Percentiles rank a stretch among this genome's conserved stretches.
Evolutionary conservation across 805 yeast species (phyloP).

Genomic region (Candida sphagnicola): DNA sequence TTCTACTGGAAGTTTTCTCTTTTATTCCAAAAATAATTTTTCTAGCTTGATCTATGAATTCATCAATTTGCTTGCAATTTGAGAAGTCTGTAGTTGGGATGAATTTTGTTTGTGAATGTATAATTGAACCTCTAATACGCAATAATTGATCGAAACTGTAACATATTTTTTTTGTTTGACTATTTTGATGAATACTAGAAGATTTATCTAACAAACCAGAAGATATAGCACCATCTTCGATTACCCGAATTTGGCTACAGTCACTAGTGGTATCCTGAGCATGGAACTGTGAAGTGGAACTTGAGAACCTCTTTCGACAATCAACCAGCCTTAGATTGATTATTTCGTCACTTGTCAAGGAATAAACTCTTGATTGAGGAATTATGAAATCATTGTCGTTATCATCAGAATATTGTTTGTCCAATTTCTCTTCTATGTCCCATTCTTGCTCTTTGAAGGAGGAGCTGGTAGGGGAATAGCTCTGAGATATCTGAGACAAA

Average conservation of each 20-base stretch:
- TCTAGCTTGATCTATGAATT: not conserved
- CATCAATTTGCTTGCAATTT: not conserved
- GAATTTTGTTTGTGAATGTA: not conserved
- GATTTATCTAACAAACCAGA: not conserved
- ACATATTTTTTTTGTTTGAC: not conserved
- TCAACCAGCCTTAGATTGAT: not conserved
- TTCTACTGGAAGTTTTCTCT: slow-evolving; percentile 1
- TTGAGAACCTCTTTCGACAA: not conserved
- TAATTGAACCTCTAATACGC: not conserved
- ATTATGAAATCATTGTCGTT: not conserved
- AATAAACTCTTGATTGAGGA: slow-evolving; percentile 3
- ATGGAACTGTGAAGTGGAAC: not conserved
- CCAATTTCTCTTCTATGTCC: not conserved
- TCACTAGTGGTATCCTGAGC: not conserved
- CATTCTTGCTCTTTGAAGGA: slow-evolving; percentile 4
- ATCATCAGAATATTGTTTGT: not conserved
- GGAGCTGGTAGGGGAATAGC: slow-evolving; percentile 7
- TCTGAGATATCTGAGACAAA: slow-evolving; percentile 8
- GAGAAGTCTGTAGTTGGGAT: not conserved
- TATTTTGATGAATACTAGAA: not conserved
- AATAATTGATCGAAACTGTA: not conserved
- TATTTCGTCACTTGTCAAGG: slow-evolving; percentile 1
- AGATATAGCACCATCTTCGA: not conserved
- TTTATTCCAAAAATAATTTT: not conserved
- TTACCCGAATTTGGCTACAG: not conserved